These are phyloP conservation scores for Botryotinia convoluta DNA, from an alignment of 2,329 filamentous ascomycete genomes.

Conservation along the genomic window DNA sequence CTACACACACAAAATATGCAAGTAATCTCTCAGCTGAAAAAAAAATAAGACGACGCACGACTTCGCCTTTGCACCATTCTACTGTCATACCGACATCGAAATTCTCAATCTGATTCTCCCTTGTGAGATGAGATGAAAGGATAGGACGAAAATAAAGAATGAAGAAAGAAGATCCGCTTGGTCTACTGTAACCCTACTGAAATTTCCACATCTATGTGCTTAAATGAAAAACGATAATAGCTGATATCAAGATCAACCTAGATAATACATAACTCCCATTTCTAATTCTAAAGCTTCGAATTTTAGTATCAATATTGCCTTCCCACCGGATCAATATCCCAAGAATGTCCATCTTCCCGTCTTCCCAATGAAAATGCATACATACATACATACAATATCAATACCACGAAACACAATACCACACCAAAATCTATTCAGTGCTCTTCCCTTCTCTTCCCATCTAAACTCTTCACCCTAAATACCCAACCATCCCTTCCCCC, in stretches of 20 bases:
- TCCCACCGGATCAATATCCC: background rate
- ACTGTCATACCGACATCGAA: background rate
- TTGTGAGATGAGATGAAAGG: background rate
- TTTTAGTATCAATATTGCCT: background rate
- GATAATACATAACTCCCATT: background rate
- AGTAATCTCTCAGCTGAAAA: background rate
- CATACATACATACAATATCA: background rate
- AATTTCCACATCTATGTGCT: background rate
- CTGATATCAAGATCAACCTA: background rate
- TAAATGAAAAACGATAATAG: background rate
- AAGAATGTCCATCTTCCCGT: background rate
- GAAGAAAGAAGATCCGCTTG: background rate
- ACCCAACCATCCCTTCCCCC: conserved; percentile 60
- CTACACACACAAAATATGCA: background rate
- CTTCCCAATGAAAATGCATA: conserved; percentile 2
- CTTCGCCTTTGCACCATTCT: background rate
- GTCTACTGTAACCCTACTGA: background rate
- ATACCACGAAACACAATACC: background rate
- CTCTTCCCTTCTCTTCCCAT: no score
- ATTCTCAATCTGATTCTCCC: background rate
- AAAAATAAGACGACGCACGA: background rate
- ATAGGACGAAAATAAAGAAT: background rate
- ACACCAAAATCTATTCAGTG: background rate
- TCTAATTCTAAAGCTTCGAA: background rate
- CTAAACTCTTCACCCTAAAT: conserved; percentile 49